Base-by-base conservation (phyloP, 2,329 filamentous ascomycete species). In the Mollisia scopiformis region DNA sequence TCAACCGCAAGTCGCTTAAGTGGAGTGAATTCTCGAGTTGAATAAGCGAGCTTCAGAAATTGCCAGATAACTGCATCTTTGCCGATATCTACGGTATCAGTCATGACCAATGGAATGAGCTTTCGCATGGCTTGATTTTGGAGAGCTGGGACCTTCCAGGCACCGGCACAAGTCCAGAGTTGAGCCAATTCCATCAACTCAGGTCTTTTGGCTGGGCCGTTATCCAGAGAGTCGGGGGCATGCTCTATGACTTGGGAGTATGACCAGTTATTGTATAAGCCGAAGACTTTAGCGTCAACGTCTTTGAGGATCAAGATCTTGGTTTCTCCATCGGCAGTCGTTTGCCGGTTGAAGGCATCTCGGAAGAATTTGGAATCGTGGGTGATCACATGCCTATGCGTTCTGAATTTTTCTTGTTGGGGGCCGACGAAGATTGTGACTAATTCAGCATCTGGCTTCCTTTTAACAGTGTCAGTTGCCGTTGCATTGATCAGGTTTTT, bases 21-120 rank as follows among this genome's bases (percentile, higher is more conserved):
- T 10, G 10, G 46, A 6, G 33, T 53, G 14, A 16, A 2, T 23
- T 41, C 57, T 16, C 23, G 56, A 6, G 41, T 35, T 14, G 31
- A 14, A 16, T 59, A 63, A 2, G 50, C 61, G 55, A 55, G 21
- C 5, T 53, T 23, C 13, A 63, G 27, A 23, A 57, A 63, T 11
- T 59, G 11, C 33, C 54, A 35, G 14, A 63, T 41, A 6, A 21
- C 41, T 1, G 49, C 33, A 3, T 46, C 28, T 19, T 3, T 33
- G 23, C n/a, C 7, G 23, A 16, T 21, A 10, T 31, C n/a, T 16
- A 16, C 6, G 23, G 19, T 19, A 14, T 50, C 41, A 11, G n/a
- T 16, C 16, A 49, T 7, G 14, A 59, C 8, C 31, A 41, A 3
- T 2, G 27, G 30, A 8, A 43, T 30, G 16, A 63, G 21, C 6